Conservation (phyloP, 176 grass and related monocot genomes). For the Melocanna baccifera region DNA sequence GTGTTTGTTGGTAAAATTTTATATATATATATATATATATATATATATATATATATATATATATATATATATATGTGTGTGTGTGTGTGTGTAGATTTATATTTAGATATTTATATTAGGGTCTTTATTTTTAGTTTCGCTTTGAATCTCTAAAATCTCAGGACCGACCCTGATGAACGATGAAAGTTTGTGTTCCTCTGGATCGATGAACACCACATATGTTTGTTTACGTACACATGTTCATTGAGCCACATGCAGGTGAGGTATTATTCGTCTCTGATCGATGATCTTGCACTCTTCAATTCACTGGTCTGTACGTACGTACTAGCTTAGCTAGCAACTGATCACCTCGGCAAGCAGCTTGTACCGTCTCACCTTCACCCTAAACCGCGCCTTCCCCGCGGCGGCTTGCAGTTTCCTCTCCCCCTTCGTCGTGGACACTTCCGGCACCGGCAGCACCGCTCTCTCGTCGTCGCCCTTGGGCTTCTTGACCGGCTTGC, state of each 20-base stretch:
- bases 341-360: slow-evolving; percentile 71
- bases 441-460: neutral
- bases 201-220: neutral
- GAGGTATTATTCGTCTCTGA: neutral
- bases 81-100: too few relatives aligned
- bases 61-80: too few relatives aligned
- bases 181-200: neutral
- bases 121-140: too few relatives aligned
- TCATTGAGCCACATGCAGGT: neutral
- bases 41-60: too few relatives aligned
- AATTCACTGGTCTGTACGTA: neutral
- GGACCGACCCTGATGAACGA: neutral
- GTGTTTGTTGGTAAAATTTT: too few relatives aligned
- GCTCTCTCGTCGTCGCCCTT: neutral
- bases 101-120: too few relatives aligned
- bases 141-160: too few relatives aligned
- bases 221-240: neutral
- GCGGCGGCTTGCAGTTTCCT: neutral
- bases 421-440: neutral
- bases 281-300: neutral
- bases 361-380: slow-evolving; percentile 70
- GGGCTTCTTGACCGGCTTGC: slow-evolving; percentile 65
- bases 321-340: neutral
- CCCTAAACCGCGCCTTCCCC: slow-evolving; percentile 31
- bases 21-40: too few relatives aligned